Evolutionary conservation across 2,329 filamentous ascomycete species (phyloP), one percentile per base, ranked within the genome.

Genomic region (Orbilia quercus): DNA sequence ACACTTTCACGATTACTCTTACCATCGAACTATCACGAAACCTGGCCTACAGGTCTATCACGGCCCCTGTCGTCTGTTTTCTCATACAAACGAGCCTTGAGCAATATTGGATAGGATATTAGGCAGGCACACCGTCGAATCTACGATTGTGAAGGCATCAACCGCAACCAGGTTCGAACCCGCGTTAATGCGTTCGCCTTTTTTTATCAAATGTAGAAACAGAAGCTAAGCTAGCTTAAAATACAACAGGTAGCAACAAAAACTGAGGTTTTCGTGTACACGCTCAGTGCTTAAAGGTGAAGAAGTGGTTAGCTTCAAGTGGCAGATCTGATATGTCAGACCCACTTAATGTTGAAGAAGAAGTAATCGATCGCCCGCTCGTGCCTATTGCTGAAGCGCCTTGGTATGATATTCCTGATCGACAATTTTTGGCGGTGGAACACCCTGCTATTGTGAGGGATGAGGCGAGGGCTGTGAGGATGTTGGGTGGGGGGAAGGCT

Each of bases 401-500:
- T 12, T 73, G 69, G 69, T 73, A 60, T 45, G 31, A 62, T 1
- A 73, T 73, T 14, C 69, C 60, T 7, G 34, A 73, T 23, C 54
- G 54, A 18, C 53, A 60, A 28, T 40, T 73, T 2, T 18, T 73
- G n/a, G 51, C 50, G 1, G 69, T 73, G 6, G 69, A 73, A 28
- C 69, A 73, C 12, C 69, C 69, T 12, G 54, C 31, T 5, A n/a
- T 72, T 20, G 48, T 62, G 28, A 73, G 57, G 22, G 57, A 62
- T 36, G 51, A 54, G 25, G 60, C 60, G 7, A 58, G 44, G 48
- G 69, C 69, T 14, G 16, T 73, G 40, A 65, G 69, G 48, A 73
- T 55, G 54, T 18, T 73, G 7, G 69, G 69, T 1, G 69, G 69
- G 12, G 44, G 59, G 23, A 65, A 57, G 69, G 69, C 53, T 12